These are phyloP conservation scores for Meyerozyma carpophila DNA, from an alignment of 1,139 yeast species.

Conservation along the genomic window DNA sequence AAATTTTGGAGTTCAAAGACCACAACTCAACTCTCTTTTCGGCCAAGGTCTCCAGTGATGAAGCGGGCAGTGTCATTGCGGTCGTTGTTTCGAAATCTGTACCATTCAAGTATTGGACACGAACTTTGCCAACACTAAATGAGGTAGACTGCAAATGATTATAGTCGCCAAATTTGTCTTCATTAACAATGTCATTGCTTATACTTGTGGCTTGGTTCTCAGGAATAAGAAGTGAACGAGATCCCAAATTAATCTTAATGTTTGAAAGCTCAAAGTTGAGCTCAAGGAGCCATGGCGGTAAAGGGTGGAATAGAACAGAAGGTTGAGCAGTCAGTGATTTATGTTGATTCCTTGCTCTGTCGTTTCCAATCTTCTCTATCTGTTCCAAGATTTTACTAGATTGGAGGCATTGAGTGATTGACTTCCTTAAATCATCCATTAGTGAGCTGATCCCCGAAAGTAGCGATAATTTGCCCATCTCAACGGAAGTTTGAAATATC, in stretches of 20 bases:
- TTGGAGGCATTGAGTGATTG: slow-evolving; percentile 22
- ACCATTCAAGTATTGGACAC: slow-evolving; percentile 7
- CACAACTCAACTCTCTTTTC: slow-evolving; percentile 13
- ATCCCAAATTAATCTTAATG: slow-evolving; percentile 41
- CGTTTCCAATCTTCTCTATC: slow-evolving; percentile 2
- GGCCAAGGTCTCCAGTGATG: slow-evolving; percentile 23
- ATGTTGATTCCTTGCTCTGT: slow-evolving; percentile 2
- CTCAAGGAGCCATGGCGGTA: slow-evolving; percentile 47
- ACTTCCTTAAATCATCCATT: slow-evolving; percentile 21
- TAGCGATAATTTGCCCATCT: slow-evolving; percentile 27
- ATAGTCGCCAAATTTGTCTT: slow-evolving; percentile 34
- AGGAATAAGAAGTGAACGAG: slow-evolving; percentile 56
- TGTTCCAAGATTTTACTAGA: slow-evolving; percentile 18
- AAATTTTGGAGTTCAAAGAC: slow-evolving; percentile 11
- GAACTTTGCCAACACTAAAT: slow-evolving; percentile 7
- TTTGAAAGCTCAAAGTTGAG: slow-evolving; percentile 26
- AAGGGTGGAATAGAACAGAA: slow-evolving; percentile 23
- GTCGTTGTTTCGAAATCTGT: neutral
- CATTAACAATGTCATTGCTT: slow-evolving; percentile 26
- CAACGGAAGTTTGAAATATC: slow-evolving; percentile 17
- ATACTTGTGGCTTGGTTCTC: slow-evolving; percentile 29
- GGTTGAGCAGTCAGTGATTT: neutral
- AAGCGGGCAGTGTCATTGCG: slow-evolving; percentile 2
- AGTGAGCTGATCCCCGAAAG: slow-evolving; percentile 29
- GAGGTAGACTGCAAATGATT: slow-evolving; percentile 31